Percentiles rank a stretch among this genome's conserved stretches.
These are phyloP conservation scores for Rutstroemia sydowiana DNA, from an alignment of 2,329 filamentous ascomycete genomes.

Conservation along the genomic window DNA sequence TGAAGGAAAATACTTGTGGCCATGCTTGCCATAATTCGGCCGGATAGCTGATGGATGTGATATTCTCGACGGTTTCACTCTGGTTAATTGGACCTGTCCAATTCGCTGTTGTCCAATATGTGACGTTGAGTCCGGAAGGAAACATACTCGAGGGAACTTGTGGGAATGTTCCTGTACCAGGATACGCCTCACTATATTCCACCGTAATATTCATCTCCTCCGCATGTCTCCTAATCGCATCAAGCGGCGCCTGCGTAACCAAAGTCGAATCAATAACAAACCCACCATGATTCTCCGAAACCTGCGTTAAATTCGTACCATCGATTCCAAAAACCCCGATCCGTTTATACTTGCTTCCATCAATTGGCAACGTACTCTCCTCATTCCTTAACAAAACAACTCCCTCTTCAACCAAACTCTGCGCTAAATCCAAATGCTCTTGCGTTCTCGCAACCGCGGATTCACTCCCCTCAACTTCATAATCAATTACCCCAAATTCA, in stretches of 20 bases:
- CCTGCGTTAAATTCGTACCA: not conserved
- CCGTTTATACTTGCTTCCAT: not conserved
- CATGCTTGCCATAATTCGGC: not conserved
- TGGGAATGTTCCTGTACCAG: not conserved
- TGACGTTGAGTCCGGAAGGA: not conserved
- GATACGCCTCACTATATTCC: not conserved
- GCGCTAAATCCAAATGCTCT: not conserved
- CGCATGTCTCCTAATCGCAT: not conserved
- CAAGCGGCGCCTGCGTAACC: not conserved
- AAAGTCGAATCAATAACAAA: not conserved
- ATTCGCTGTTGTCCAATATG: not conserved
- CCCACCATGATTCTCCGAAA: not conserved
- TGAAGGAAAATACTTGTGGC: not conserved
- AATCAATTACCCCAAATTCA: not conserved
- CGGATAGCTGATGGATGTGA: not conserved
- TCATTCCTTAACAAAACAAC: not conserved
- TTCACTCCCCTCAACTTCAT: not conserved
- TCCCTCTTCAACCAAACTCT: not conserved
- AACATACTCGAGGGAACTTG: not conserved
- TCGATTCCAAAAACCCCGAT: not conserved
- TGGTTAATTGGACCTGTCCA: not conserved
- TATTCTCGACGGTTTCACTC: not conserved
- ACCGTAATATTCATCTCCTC: not conserved
- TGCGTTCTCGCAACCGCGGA: not conserved
- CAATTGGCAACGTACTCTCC: not conserved